Base-by-base conservation (phyloP, 208 protist species). In the Leishmania braziliensis region DNA sequence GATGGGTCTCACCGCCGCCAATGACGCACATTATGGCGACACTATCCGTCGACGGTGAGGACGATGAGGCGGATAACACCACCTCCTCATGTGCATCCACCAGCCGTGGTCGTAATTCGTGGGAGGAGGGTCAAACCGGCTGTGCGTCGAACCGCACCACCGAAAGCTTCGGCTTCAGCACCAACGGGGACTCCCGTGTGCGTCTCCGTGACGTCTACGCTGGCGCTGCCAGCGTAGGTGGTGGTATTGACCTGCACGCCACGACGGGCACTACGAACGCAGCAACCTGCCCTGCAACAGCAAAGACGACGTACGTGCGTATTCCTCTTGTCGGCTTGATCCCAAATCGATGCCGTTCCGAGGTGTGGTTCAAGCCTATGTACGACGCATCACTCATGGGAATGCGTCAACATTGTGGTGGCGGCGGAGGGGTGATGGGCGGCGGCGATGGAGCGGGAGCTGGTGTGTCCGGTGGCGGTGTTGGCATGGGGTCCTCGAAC, bases 281-380 rank as follows among this genome's bases (percentile, higher is more conserved):
- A 53, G 43, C 48, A 29, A 33, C 71, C 5, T 20, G 33, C 14
- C n/a, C 75, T 1, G 29, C 77, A 43, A 26, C 29, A 20, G 39
- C 33, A 26, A 74, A 39, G 43, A 46, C 75, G 29, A n/a, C 73
- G 20, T 71, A 68, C 43, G 87, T 95, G 74, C 90, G 91, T 66
- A 48, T 95, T 8, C 89, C 91, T 39, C 51, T 95, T 20, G 86
- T 95, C 9, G 91, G 91, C 14, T 72, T 96, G 10, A 88, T 97
- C 39, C 93, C 93, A 1, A 95, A 89, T 73, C 92, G 94, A 3
- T 95, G 87, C 79, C 94, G 94, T 8, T 83, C 86, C 53, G 94
- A 96, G 66, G 92, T 95, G 43, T 97, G 94, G 94, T 89, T 92
- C 75, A 73, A 84, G 66, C 88, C 83, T 2, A 79, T 85, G 6